A percentile compares a stretch with the other conserved stretches of the same genome.
These are phyloP conservation scores for Globisporangium middletonii DNA, from an alignment of 352 stramenopile species.

Conservation along the genomic window DNA sequence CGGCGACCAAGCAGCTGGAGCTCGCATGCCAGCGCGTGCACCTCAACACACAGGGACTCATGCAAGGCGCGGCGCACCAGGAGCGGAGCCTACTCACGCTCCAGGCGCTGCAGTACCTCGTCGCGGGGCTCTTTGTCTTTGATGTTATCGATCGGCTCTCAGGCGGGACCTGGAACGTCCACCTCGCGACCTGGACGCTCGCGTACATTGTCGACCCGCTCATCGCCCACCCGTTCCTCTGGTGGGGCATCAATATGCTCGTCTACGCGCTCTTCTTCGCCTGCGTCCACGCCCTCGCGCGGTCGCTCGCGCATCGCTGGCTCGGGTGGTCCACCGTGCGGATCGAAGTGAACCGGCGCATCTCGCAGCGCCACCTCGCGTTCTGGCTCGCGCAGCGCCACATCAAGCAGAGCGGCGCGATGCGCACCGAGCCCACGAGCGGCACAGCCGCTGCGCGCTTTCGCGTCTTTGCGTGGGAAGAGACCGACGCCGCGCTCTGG, in stretches of 20 bases:
- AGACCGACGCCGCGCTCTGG: conserved; percentile 83
- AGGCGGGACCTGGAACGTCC: conserved; percentile 88
- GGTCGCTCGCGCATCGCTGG: conserved; percentile 39
- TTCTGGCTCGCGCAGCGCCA: conserved; percentile 20
- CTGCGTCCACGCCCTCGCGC: conserved; percentile 40
- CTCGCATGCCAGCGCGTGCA: conserved; percentile 84
- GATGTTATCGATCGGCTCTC: conserved; percentile 94
- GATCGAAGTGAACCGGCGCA: conserved; percentile 52
- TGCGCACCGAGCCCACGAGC: conserved; percentile 45
- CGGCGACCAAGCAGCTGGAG: conserved; percentile 88
- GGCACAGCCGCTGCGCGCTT: conserved; percentile 68
- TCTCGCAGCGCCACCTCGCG: conserved; percentile 28
- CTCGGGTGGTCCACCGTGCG: conserved; percentile 87
- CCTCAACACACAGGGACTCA: conserved; percentile 85
- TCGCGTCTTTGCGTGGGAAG: conserved; percentile 85
- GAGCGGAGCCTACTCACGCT: conserved; percentile 65
- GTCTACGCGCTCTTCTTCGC: conserved; percentile 60
- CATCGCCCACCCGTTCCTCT: conserved; percentile 49
- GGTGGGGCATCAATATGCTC: conserved; percentile 90
- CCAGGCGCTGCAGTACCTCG: conserved; percentile 90
- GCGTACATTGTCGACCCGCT: conserved; percentile 34
- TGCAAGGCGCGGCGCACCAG: conserved; percentile 70
- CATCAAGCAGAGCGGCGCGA: conserved; percentile 15
- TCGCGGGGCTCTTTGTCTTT: conserved; percentile 91
- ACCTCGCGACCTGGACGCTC: conserved; percentile 73